A percentile compares a stretch with the other conserved stretches of the same genome.
Conservation (phyloP, 352 stramenopile species). For the Globisporangium polare region DNA sequence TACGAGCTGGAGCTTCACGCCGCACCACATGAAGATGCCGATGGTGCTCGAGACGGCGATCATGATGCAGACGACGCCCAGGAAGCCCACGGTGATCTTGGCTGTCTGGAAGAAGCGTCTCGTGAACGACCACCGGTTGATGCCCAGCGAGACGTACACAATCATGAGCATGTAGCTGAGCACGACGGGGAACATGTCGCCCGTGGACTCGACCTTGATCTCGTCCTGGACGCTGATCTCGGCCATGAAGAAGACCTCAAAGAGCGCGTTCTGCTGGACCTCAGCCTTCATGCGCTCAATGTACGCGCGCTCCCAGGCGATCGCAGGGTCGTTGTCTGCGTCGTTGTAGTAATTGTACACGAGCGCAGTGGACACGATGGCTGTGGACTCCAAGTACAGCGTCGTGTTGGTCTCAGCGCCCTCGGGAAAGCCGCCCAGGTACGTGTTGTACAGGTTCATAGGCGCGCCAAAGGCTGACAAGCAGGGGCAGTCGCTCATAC, state of each 20-base stretch:
- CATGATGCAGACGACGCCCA: slow-evolving; percentile 59
- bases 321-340: slow-evolving; percentile 34
- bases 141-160: slow-evolving; percentile 61
- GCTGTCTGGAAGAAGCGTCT: slow-evolving; percentile 57
- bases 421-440: slow-evolving; percentile 48
- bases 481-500: slow-evolving; percentile 66
- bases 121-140: slow-evolving; percentile 52
- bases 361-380: slow-evolving; percentile 49
- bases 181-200: slow-evolving; percentile 38
- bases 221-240: slow-evolving; percentile 59
- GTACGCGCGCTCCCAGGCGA: slow-evolving; percentile 66
- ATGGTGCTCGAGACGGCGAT: slow-evolving; percentile 60
- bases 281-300: slow-evolving; percentile 59
- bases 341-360: slow-evolving; percentile 65
- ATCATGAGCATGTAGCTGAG: slow-evolving; percentile 67
- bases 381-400: slow-evolving; percentile 39
- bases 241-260: slow-evolving; percentile 61
- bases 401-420: slow-evolving; percentile 46
- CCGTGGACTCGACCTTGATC: slow-evolving; percentile 44
- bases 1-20: slow-evolving; percentile 61
- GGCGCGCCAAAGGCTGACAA: slow-evolving; percentile 54
- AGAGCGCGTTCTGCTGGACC: slow-evolving; percentile 40
- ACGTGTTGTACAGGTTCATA: slow-evolving; percentile 73
- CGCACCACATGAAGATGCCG: slow-evolving; percentile 61
- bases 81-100: slow-evolving; percentile 60